Evolutionary conservation across 345 rosid genomes (phyloP).

Genomic region (Salix suchowensis): DNA sequence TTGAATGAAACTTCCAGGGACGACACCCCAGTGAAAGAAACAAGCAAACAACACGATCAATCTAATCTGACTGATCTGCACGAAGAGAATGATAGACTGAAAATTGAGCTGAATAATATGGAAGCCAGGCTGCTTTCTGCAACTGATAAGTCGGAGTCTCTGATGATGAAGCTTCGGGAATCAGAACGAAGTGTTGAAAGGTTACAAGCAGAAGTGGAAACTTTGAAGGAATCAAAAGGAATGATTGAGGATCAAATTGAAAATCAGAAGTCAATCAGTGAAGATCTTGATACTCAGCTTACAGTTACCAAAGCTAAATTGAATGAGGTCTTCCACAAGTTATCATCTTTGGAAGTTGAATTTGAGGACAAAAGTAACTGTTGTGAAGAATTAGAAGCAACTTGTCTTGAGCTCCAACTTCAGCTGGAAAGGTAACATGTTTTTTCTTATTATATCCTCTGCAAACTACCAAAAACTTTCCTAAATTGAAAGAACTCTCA

Average conservation of each 20-base stretch:
- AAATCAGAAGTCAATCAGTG: slow-evolving; percentile 61
- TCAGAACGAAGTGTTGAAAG: slow-evolving; percentile 41
- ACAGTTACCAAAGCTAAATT: slow-evolving; percentile 57
- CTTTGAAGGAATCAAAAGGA: slow-evolving; percentile 47
- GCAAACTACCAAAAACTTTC: background rate
- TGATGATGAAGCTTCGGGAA: slow-evolving; percentile 38
- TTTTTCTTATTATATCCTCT: background rate
- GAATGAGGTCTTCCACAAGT: slow-evolving; percentile 65
- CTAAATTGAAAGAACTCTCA: slow-evolving; percentile 4
- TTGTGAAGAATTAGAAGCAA: slow-evolving; percentile 84
- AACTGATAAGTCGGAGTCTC: slow-evolving; percentile 29
- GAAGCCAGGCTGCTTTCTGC: slow-evolving; percentile 37
- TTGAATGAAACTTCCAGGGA: slow-evolving; percentile 17
- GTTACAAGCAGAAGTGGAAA: slow-evolving; percentile 46
- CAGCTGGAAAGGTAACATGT: slow-evolving; percentile 71
- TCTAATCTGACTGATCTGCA: slow-evolving; percentile 27
- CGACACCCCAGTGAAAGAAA: slow-evolving; percentile 8
- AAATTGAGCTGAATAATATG: slow-evolving; percentile 36
- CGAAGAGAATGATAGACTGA: slow-evolving; percentile 40
- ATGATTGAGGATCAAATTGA: slow-evolving; percentile 62
- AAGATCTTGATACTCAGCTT: slow-evolving; percentile 83
- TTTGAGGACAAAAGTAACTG: slow-evolving; percentile 70
- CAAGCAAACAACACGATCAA: slow-evolving; percentile 15
- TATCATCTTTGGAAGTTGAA: slow-evolving; percentile 74
- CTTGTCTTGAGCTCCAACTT: slow-evolving; percentile 89